Base-by-base conservation (phyloP, 2,329 filamentous ascomycete species). In the Phyllosticta citrichinensis region DNA sequence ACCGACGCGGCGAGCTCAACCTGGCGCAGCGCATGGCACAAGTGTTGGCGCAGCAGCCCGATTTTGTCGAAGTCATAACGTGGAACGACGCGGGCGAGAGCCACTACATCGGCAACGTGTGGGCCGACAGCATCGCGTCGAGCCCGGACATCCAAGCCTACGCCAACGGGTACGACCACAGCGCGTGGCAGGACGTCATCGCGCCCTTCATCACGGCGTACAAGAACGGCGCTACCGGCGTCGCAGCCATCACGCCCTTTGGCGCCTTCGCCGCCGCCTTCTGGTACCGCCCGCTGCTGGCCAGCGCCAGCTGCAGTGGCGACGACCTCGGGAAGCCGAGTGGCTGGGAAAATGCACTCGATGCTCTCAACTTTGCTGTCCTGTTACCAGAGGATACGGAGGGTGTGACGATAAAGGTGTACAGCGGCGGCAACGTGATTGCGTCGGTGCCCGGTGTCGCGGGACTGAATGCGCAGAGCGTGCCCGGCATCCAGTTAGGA, bases 1-100 rank as follows among this genome's bases (percentile, higher is more conserved):
- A 75, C 66, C 70, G 72, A 5, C 70, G 70, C 27, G 73, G 73
- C 55, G 73, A 75, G 57, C 64, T 67, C 9, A 76, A 75, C 55
- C 68, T 76, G 17, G 69, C 72, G 20, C 56, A 68, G 52, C 69
- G 64, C 58, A 66, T 68, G 47, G 64, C 56, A 27, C 68, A 65
- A 61, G 68, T 70, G 11, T 66, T 76, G 1, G 51, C 61, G 8
- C 35, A 75, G 10, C 66, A 71, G 55, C 74, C 74, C 2, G 71
- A 75, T 55, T 73, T 75, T 57, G 63, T 76, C 10, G 70, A 76
- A 63, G 64, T 76, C 4, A 72, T 74, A 55, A 75, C 72, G 14
- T 77, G 75, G 74, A 76, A 77, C 56, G 75, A 77, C 56, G 72
- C 68, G 0, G 73, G 73, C 1, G 74, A 76, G 58, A 66, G 66